Evolutionary conservation across 768 basidiomycete genomes (phyloP), one percentile per base, ranked within the genome.

Genomic region (Calocybe cyanea): DNA sequence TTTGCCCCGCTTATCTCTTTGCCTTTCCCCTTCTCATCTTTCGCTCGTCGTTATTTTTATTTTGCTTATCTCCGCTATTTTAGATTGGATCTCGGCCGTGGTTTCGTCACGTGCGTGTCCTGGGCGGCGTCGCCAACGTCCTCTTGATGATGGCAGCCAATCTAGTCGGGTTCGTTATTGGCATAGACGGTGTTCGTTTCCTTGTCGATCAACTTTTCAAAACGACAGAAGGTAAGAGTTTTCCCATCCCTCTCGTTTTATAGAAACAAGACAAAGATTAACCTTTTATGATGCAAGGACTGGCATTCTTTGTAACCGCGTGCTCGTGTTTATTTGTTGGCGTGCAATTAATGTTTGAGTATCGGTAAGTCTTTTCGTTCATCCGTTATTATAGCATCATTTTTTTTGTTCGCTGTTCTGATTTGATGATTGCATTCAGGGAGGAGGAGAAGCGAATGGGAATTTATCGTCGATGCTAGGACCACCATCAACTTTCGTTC

Each of bases 281-380:
- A n/a, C n/a, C n/a, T n/a, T n/a, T n/a, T n/a, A n/a, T n/a, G n/a
- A n/a, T n/a, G n/a, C n/a, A n/a, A n/a, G n/a, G 89, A 5, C 46
- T 86, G 32, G 63, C 63, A 11, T 96, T 93, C 64, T 62, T 92
- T 49, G 38, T 77, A 0, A 60, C 74, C 4, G 81, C 83, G 0
- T 76, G 76, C 39, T 69, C 57, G 1, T 82, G 81, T 57, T 36
- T 97, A 10, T 98, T 94, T 57, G 74, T 91, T 17, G 90, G 77
- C 2, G 82, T 80, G 1, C 95, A 98, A 58, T 61, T 95, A 36
- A 96, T 97, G 95, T 92, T 98, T 49, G 95, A 98, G 58, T 98
- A 98, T 64, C 71, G 91, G 90, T 87, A 52, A 28, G 46, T 39
- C 14, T 25, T n/a, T n/a, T n/a, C n/a, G n/a, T n/a, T n/a, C n/a